phyloP scores from a whole-genome alignment of 805 yeast species.

The Metschnikowia borealis region DNA sequence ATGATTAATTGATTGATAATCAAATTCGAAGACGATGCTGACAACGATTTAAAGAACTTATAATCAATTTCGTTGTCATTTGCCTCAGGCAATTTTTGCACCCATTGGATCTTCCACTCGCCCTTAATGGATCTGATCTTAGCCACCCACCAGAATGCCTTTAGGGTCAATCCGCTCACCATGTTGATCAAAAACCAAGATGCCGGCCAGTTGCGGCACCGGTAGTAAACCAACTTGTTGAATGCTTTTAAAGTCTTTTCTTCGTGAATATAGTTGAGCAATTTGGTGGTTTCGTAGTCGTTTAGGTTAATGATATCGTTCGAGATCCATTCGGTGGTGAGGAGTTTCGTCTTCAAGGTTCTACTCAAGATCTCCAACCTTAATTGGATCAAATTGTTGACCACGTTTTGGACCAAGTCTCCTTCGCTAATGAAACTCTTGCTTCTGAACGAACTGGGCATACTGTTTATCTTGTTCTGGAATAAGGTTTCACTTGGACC shows the following conservation, averaged over 20 bases:
- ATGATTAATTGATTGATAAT: constrained; percentile 49
- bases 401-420: constrained; percentile 30
- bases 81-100: constrained; percentile 26
- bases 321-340: constrained; percentile 67
- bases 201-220: constrained; percentile 53
- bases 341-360: constrained; percentile 53
- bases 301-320: constrained; percentile 50
- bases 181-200: constrained; percentile 51
- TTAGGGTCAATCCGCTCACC: constrained; percentile 33
- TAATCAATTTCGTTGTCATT: constrained; percentile 21
- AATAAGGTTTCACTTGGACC: constrained; percentile 31
- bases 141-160: constrained; percentile 50
- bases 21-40: constrained; percentile 43
- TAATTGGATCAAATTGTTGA: constrained; percentile 39
- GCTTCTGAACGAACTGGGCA: constrained; percentile 15
- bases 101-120: constrained; percentile 55
- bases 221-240: constrained; percentile 34
- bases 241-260: constrained; percentile 17
- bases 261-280: constrained; percentile 31
- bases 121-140: constrained; percentile 47
- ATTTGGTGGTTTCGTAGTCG: constrained; percentile 42
- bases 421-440: constrained; percentile 26
- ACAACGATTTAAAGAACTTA: constrained; percentile 35
- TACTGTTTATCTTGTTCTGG: constrained; percentile 30
- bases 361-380: constrained; percentile 46